These are phyloP conservation scores for Colletotrichum sp. DNA, from an alignment of 2,329 filamentous ascomycete species.

Conservation along the genomic window DNA sequence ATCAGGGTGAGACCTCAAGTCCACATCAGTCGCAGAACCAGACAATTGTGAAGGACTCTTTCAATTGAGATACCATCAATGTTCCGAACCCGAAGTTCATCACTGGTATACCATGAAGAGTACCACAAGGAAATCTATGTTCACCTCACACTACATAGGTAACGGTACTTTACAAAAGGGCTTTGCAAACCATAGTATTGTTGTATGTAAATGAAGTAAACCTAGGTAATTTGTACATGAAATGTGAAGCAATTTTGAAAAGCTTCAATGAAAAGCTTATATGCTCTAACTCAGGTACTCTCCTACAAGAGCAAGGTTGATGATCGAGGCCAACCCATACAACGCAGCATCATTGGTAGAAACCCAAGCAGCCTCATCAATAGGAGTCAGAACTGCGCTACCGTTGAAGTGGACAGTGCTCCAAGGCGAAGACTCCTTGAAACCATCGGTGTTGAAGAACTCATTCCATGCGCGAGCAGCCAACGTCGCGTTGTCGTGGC, in stretches of 20 bases:
- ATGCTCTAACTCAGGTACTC: not conserved
- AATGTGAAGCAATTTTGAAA: not conserved
- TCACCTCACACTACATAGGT: not conserved
- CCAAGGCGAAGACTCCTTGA: constrained; percentile 41
- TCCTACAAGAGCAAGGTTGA: constrained; percentile 51
- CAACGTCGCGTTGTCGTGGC: constrained; percentile 48
- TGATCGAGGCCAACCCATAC: constrained; percentile 63
- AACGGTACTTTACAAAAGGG: not conserved
- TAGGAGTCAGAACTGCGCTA: constrained; percentile 47
- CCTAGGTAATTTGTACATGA: not conserved
- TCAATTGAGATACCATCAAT: not conserved
- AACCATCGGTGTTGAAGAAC: constrained; percentile 52
- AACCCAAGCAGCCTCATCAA: constrained; percentile 63
- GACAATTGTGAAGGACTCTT: not conserved
- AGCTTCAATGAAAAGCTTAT: too few relatives aligned
- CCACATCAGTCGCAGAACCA: not conserved
- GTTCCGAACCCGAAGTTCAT: not conserved
- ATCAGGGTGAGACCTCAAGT: not conserved
- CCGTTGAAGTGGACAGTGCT: constrained; percentile 43
- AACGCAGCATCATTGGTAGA: constrained; percentile 61
- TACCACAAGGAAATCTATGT: not conserved
- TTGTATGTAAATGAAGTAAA: not conserved
- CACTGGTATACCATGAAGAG: not conserved
- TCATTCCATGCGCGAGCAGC: constrained; percentile 59
- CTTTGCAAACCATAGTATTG: not conserved